A percentile compares a stretch with the other conserved stretches of the same genome.
Conservation (phyloP, 2,329 filamentous ascomycete genomes). For the Leptographium galeiforme region DNA sequence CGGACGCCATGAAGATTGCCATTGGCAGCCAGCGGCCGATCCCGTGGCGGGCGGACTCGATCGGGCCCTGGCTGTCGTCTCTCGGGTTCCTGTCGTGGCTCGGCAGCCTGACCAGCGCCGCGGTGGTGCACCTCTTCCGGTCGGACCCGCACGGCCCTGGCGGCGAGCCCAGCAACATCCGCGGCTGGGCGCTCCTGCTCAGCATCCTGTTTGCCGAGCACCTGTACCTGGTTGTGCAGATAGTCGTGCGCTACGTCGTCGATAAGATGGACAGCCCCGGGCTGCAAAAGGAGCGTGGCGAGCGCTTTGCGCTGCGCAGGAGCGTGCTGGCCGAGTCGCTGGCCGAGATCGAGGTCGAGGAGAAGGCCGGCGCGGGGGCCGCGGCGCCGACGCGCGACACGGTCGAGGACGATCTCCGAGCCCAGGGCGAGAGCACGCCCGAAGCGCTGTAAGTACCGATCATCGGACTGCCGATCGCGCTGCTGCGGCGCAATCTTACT, state of each 20-base stretch:
- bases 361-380: conserved; percentile 20
- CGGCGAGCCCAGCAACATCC: conserved; percentile 56
- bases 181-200: conserved; percentile 67
- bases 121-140: conserved; percentile 81
- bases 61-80: conserved; percentile 81
- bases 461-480: not conserved
- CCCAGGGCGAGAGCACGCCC: conserved; percentile 26
- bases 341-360: conserved; percentile 39
- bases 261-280: conserved; percentile 75
- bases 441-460: conserved; percentile 32
- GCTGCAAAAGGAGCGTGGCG: conserved; percentile 69
- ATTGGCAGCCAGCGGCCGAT: conserved; percentile 78
- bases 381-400: conserved; percentile 42
- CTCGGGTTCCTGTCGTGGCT: conserved; percentile 89
- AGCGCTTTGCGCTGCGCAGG: conserved; percentile 70
- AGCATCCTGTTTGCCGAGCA: conserved; percentile 81
- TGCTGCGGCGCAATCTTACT: not conserved
- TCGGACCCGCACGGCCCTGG: conserved; percentile 50
- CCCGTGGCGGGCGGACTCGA: conserved; percentile 82
- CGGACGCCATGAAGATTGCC: conserved; percentile 84
- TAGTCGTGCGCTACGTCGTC: conserved; percentile 59
- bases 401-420: conserved; percentile 51
- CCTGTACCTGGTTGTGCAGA: conserved; percentile 67
- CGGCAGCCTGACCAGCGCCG: conserved; percentile 74
- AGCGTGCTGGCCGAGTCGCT: conserved; percentile 63